Evolutionary conservation across 306 rosid genomes (phyloP), one percentile per base, ranked within the genome.

Genomic region (Trifolium subterraneum): DNA sequence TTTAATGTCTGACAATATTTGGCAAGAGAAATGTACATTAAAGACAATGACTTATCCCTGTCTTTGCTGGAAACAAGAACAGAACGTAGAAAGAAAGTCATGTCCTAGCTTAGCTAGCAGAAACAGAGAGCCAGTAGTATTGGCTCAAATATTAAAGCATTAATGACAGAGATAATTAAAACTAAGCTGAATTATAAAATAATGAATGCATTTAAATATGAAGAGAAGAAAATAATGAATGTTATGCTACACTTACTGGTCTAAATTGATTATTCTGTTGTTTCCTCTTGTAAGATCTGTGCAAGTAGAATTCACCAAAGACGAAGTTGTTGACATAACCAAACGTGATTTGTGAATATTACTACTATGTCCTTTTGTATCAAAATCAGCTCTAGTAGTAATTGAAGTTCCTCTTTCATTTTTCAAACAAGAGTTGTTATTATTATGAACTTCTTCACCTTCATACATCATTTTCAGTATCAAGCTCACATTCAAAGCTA

Each of bases 401-500:
- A 38, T 38, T 38, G 42, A 38, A 38, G 44, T 38, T 63, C 70
- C 83, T 55, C 79, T 79, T 77, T 23, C 77, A 58, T 68, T 70
- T 71, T 60, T 65, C 41, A n/a, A 47, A 19, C 68, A 69, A 29
- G 55, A 56, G 11, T 54, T 47, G 58, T 31, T 68, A 16, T 45
- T 47, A 50, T 31, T 68, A 20, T 45, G 76, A 10, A 78, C 51
- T 23, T 70, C 45, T 41, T 76, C 82, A 18, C 51, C 64, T 45
- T 84, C 81, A 51, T 63, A 60, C 36, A 84, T 5, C 5, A 78
- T 73, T 84, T 88, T 82, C 31, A 88, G 55, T 48, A 88, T 79
- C 61, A 90, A 74, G 77, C 91, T 85, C 62, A 87, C 84, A 70
- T 93, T 93, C 66, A 93, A 75, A 55, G 95, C 98, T 7, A 93